A percentile compares a stretch with the other conserved stretches of the same genome.
These are phyloP conservation scores for Pseudocercospora fuligena DNA, from an alignment of 2,329 filamentous ascomycete genomes.

Conservation along the genomic window DNA sequence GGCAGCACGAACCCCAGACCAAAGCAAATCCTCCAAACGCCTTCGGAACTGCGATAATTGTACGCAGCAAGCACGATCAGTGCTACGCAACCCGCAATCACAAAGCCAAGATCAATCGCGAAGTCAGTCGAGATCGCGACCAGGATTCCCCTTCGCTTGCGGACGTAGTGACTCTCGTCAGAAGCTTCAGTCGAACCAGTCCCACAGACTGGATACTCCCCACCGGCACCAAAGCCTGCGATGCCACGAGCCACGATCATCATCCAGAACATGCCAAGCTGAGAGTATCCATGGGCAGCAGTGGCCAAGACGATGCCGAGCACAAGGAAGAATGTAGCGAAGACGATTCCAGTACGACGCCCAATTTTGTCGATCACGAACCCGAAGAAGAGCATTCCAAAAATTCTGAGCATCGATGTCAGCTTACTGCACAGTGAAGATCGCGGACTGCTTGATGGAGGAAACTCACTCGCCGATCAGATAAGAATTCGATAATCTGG, in stretches of 20 bases:
- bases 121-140: constrained; percentile 32
- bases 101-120: constrained; percentile 77
- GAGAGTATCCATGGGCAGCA: constrained; percentile 48
- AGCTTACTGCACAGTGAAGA: neutral
- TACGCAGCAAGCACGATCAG: constrained; percentile 55
- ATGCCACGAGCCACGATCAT: constrained; percentile 56
- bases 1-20: constrained; percentile 78
- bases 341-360: constrained; percentile 55
- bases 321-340: constrained; percentile 54
- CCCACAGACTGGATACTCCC: constrained; percentile 41
- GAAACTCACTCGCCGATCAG: constrained; percentile 53
- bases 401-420: constrained; percentile 40
- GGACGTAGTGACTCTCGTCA: constrained; percentile 27
- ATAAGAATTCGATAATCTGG: constrained; percentile 60
- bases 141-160: constrained; percentile 29
- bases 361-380: constrained; percentile 56
- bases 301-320: constrained; percentile 55
- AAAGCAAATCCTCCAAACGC: constrained; percentile 80
- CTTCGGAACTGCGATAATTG: constrained; percentile 62
- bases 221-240: constrained; percentile 39
- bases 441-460: neutral
- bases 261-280: constrained; percentile 60
- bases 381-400: constrained; percentile 62
- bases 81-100: constrained; percentile 77
- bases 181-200: constrained; percentile 27